Base-by-base conservation (phyloP, 2,329 filamentous ascomycete genomes). In the Neoscytalidium dimidiatum region DNA sequence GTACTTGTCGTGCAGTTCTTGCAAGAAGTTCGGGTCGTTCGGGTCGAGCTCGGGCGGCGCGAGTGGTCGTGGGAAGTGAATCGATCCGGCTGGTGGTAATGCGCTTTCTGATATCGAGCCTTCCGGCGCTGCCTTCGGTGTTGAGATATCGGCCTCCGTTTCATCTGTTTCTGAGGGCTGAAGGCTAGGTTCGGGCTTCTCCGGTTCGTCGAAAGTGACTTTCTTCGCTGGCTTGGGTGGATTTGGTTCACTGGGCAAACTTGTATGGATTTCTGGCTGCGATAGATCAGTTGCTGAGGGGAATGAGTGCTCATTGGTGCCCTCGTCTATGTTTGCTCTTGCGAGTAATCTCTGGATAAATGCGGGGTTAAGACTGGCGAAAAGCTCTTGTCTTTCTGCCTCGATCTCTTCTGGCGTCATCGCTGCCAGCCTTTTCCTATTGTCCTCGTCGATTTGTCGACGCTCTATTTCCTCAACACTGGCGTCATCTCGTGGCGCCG, bases 351-450 rank as follows among this genome's bases (percentile, higher is more conserved):
- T 87, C 73, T 96, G 86, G 5, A 99, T 82, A 33, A 97, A 80
- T 0, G 85, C 85, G 1, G 93, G 90, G 68, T 92, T 90, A 62
- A 98, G 78, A 7, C 86, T 87, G n/a, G 83, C 84, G 74, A 96
- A 84, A n/a, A 99, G 81, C 69, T 98, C 94, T 66, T 87, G 83
- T 48, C 90, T 87, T 66, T 95, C 93, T 69, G 89, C 83, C 67
- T 91, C 88, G 66, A 98, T 96, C 77, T 97, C 92, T 41, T 87
- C 85, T 0, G 87, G 80, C 1, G 90, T 91, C 95, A 99, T 97
- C 28, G 83, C 82, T 14, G 88, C 88, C 52, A 99, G 77, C 66
- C 86, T 86, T 65, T 88, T 84, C 49, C 80, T 86, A 72, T 98
- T 99, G 75, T 98, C 93, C 69, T 88, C 84, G 72, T 94, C 91